phyloP scores from a whole-genome alignment of 257 asterid species.

The Nicotiana paniculata region DNA sequence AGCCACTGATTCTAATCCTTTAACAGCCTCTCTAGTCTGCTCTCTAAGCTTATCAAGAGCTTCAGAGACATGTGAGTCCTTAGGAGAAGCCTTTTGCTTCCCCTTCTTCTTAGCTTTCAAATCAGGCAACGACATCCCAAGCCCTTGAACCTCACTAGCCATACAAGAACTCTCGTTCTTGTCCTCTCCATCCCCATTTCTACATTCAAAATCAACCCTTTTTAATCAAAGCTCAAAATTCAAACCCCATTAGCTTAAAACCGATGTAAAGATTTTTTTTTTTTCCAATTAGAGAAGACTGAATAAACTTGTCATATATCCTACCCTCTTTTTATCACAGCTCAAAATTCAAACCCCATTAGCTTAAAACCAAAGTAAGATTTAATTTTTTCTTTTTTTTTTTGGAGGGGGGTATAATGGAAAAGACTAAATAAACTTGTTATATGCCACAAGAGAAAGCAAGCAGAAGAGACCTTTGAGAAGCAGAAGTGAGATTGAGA shows the following conservation, averaged over 20 bases:
- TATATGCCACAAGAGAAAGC: background rate
- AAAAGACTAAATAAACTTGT: background rate
- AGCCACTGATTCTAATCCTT: constrained; percentile 71
- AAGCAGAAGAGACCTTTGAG: constrained; percentile 49
- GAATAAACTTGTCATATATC: too few species aligned
- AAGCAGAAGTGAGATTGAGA: constrained; percentile 71
- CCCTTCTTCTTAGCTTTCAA: constrained; percentile 75
- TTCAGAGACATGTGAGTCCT: constrained; percentile 73
- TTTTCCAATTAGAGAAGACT: too few species aligned
- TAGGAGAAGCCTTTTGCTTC: constrained; percentile 54
- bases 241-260: background rate
- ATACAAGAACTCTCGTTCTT: constrained; percentile 31
- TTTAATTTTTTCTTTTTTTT: too few species aligned
- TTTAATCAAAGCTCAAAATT: background rate
- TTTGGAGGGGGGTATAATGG: too few species aligned
- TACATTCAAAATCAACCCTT: constrained; percentile 14
- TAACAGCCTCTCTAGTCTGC: constrained; percentile 86
- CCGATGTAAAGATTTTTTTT: background rate
- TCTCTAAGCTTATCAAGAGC: constrained; percentile 91
- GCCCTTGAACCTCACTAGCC: constrained; percentile 61
- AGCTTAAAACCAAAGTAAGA: background rate
- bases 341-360: background rate
- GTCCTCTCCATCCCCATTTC: constrained; percentile 43
- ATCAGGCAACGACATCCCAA: constrained; percentile 95
- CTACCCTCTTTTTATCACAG: background rate